A percentile compares a stretch with the other conserved stretches of the same genome.
Conservation (phyloP, 2,329 filamentous ascomycete species). For the Penicillium sp. region DNA sequence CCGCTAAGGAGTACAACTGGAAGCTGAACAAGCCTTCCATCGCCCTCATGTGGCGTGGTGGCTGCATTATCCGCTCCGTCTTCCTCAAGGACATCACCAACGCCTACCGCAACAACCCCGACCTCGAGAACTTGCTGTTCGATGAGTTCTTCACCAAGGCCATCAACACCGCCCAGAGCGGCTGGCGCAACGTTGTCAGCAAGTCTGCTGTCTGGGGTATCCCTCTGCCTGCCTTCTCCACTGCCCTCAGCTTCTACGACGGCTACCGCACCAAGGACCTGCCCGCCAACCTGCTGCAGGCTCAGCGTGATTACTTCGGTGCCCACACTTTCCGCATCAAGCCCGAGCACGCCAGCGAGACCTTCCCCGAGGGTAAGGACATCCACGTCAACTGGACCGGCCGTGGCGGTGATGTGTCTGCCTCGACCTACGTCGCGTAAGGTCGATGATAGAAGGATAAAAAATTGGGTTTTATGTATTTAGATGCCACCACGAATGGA, state of each 20-base stretch:
- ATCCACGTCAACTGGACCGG: slow-evolving; percentile 99
- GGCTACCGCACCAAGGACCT: slow-evolving; percentile 97
- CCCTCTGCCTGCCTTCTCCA: slow-evolving; percentile 94
- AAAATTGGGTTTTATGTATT: slow-evolving; percentile 29
- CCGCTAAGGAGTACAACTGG: slow-evolving; percentile 93
- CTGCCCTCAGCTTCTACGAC: slow-evolving; percentile 97
- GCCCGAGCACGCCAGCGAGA: slow-evolving; percentile 72
- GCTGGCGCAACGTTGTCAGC: slow-evolving; percentile 88
- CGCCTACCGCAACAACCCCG: slow-evolving; percentile 90
- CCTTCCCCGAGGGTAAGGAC: slow-evolving; percentile 82
- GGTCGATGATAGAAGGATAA: slow-evolving; percentile 18
- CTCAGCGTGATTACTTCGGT: slow-evolving; percentile 99
- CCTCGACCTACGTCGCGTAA: slow-evolving; percentile 97
- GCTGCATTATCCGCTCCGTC: slow-evolving; percentile 99
- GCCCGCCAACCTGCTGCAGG: slow-evolving; percentile 96
- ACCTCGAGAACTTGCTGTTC: slow-evolving; percentile 97
- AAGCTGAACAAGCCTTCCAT: slow-evolving; percentile 99
- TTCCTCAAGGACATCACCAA: slow-evolving; percentile 99
- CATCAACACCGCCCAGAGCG: slow-evolving; percentile 91
- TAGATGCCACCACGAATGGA: slow-evolving; percentile 28
- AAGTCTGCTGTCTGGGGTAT: slow-evolving; percentile 94
- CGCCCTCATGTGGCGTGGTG: slow-evolving; percentile 99
- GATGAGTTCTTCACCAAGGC: slow-evolving; percentile 99
- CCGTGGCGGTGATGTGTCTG: slow-evolving; percentile 93
- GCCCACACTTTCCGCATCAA: slow-evolving; percentile 88